Base-by-base conservation (phyloP, 2,329 filamentous ascomycete species). In the Nectriaceae sp. region DNA sequence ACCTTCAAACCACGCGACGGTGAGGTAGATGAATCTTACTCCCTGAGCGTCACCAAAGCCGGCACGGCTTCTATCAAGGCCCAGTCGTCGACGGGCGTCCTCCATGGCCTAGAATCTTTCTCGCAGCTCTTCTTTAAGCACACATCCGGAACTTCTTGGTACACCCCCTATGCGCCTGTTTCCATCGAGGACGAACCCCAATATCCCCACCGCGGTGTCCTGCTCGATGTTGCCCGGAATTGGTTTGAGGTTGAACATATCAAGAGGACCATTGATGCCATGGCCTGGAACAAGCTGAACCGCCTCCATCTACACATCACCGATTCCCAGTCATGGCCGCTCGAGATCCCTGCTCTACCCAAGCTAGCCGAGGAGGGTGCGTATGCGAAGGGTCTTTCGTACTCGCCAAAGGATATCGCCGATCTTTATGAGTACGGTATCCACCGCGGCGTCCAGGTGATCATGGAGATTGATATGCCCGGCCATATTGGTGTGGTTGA, bases 281-380 rank as follows among this genome's bases (percentile, higher is more conserved):
- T 88, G 55, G 75, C 87, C 2, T 90, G 84, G 79, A 90, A 85
- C 73, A 94, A 95, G 73, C 80, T 94, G 75, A 94, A 94, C 70
- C 78, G 84, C 5, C 77, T 95, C 47, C 90, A 94, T 69, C 74
- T 93, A 45, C 90, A 95, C 72, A 78, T 87, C 48, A 94, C 89
- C 4, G 90, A 95, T 68, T 84, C 87, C 15, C 90, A 95, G 68
- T 89, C 89, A 4, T 95, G 90, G 87, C 90, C 90, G 0, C 75
- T 96, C 20, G 89, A 90, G 57, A 85, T 96, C 42, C 88, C 89
- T 1, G 70, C 87, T 3, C 70, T 96, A 53, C 67, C 90, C 3
- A 79, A 86, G 49, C 75, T 96, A 2, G 78, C 89, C 3, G 69
- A 76, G 44, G 85, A 89, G 65, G 90, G 90, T 29, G 86, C 89